Percentiles rank a stretch among this genome's conserved stretches.
These are phyloP conservation scores for Aquilaria malaccensis DNA, from an alignment of 345 rosid genomes.

Conservation along the genomic window DNA sequence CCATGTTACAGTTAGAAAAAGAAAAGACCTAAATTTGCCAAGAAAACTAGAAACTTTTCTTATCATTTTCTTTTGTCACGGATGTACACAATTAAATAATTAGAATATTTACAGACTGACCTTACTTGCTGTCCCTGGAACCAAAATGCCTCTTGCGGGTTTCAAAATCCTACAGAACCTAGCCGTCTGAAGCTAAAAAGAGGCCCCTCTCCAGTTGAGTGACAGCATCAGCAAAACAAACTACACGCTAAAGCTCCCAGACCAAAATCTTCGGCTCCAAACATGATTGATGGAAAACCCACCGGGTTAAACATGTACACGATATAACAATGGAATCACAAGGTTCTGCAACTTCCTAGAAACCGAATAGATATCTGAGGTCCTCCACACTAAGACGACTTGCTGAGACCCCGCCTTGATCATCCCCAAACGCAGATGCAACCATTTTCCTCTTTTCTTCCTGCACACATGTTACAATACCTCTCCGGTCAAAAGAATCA, in stretches of 20 bases:
- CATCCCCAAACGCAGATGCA: constrained; percentile 98
- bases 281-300: constrained; percentile 7
- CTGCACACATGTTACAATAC: constrained; percentile 25
- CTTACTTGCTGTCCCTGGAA: constrained; percentile 25
- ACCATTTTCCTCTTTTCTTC: constrained; percentile 96
- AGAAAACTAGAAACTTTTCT: constrained; percentile 14
- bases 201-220: constrained; percentile 14
- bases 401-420: constrained; percentile 58
- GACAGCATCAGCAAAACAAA: constrained; percentile 9
- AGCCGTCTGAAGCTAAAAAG: constrained; percentile 16
- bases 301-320: neutral
- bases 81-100: constrained; percentile 22
- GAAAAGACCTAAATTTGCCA: neutral
- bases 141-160: constrained; percentile 29
- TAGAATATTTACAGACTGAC: constrained; percentile 37
- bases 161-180: constrained; percentile 13
- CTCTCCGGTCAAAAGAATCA: no score
- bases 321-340: neutral
- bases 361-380: constrained; percentile 56
- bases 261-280: constrained; percentile 20
- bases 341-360: constrained; percentile 11
- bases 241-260: constrained; percentile 16
- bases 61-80: neutral
- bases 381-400: constrained; percentile 81
- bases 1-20: neutral